Evolutionary conservation across 495 filamentous ascomycete genomes (phyloP).

Genomic region (Neurospora sp.): DNA sequence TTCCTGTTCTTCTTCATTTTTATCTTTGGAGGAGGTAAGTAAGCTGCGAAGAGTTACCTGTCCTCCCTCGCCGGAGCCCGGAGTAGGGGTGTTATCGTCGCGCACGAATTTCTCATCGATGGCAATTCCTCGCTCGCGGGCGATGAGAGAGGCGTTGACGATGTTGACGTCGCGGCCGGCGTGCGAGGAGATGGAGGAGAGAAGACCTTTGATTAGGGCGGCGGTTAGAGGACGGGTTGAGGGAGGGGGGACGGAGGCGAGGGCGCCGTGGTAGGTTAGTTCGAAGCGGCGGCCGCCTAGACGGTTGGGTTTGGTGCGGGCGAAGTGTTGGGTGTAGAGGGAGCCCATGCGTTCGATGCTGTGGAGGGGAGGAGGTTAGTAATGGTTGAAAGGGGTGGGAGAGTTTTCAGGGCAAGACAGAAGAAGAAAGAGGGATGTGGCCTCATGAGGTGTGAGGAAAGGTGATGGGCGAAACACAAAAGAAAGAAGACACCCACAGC

Average conservation of each 20-base stretch:
- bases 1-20: constrained; percentile 33
- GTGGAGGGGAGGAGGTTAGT: background rate
- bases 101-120: constrained; percentile 55
- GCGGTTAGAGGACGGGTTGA: constrained; percentile 64
- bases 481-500: constrained; percentile 22
- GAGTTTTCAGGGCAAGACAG: too few species aligned
- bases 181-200: constrained; percentile 45
- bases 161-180: constrained; percentile 61
- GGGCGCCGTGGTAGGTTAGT: constrained; percentile 56
- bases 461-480: background rate
- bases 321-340: constrained; percentile 62
- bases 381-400: background rate
- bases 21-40: constrained; percentile 9
- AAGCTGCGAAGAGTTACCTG: constrained; percentile 42
- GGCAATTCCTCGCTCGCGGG: constrained; percentile 56
- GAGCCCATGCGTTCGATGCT: constrained; percentile 57
- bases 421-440: background rate
- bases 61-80: constrained; percentile 38
- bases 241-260: constrained; percentile 38
- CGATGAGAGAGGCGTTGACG: constrained; percentile 60
- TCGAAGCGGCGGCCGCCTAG: constrained; percentile 48
- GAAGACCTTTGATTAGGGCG: constrained; percentile 57
- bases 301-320: constrained; percentile 2
- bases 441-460: background rate
- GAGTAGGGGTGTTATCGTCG: constrained; percentile 40